These are phyloP conservation scores for Pontederia paniculata DNA, from an alignment of 176 grass and related monocot species.

Conservation along the genomic window DNA sequence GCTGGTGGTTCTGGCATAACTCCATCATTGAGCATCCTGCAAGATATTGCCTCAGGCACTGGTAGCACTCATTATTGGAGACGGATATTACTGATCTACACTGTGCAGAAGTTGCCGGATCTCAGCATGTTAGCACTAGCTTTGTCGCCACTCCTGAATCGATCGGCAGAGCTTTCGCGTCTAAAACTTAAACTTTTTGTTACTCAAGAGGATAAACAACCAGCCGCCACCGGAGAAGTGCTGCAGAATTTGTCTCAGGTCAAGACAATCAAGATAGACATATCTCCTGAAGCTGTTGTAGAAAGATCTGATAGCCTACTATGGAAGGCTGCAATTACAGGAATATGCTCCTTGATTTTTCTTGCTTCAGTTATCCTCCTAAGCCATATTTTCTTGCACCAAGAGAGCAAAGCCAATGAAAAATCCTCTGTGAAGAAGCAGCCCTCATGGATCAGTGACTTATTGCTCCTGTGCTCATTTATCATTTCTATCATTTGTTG, in stretches of 20 bases:
- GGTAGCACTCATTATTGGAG: neutral
- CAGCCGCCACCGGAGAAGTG: slow-evolving; percentile 9
- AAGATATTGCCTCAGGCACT: slow-evolving; percentile 26
- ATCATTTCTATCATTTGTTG: slow-evolving; percentile 25
- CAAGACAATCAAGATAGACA: slow-evolving; percentile 5
- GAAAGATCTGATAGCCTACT: slow-evolving; percentile 19
- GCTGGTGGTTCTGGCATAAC: slow-evolving; percentile 40
- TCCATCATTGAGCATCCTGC: slow-evolving; percentile 40
- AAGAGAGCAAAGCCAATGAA: neutral
- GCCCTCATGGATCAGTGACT: slow-evolving; percentile 35
- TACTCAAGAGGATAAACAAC: slow-evolving; percentile 24
- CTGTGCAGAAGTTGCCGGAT: slow-evolving; percentile 22
- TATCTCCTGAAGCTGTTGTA: neutral
- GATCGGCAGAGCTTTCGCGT: slow-evolving; percentile 13
- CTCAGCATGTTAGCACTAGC: slow-evolving; percentile 32
- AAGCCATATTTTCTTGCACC: slow-evolving; percentile 30
- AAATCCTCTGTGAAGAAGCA: slow-evolving; percentile 25
- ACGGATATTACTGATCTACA: slow-evolving; percentile 27
- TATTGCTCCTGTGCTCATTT: slow-evolving; percentile 26
- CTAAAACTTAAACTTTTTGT: slow-evolving; percentile 31
- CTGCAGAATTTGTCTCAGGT: slow-evolving; percentile 18
- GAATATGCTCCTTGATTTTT: slow-evolving; percentile 15
- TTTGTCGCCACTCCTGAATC: slow-evolving; percentile 14
- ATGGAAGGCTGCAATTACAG: slow-evolving; percentile 26
- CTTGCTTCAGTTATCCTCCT: slow-evolving; percentile 25